These are phyloP conservation scores for Leishmania turanica DNA, from an alignment of 208 protist species.

Conservation along the genomic window DNA sequence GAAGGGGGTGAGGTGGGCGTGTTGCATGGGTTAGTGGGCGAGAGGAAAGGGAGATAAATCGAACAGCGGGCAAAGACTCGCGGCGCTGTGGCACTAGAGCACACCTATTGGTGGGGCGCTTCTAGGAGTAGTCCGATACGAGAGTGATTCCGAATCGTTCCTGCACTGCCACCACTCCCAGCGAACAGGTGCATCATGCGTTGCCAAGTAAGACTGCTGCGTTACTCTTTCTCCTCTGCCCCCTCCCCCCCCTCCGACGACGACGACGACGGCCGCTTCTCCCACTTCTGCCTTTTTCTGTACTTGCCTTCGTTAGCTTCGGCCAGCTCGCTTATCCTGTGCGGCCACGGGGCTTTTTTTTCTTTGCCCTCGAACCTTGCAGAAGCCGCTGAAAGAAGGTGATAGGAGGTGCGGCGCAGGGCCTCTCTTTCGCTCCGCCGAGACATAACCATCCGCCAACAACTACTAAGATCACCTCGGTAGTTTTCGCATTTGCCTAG, in stretches of 20 bases:
- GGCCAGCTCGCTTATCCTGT: background rate
- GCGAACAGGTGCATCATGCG: background rate
- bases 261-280: conserved; percentile 21
- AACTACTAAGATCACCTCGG: background rate
- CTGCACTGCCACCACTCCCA: background rate
- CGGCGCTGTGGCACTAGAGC: background rate
- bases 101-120: background rate
- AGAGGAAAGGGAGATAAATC: background rate
- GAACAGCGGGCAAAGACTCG: background rate
- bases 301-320: background rate
- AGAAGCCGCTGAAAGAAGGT: background rate
- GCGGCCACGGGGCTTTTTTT: background rate
- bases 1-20: background rate
- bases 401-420: background rate
- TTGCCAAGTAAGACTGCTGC: background rate
- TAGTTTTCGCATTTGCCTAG: background rate
- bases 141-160: background rate
- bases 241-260: background rate
- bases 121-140: background rate
- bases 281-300: background rate
- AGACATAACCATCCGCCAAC: background rate
- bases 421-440: background rate
- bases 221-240: background rate
- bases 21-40: no score
- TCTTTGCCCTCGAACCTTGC: background rate